Conservation (phyloP, 306 rosid genomes). For the Vigna unguiculata region DNA sequence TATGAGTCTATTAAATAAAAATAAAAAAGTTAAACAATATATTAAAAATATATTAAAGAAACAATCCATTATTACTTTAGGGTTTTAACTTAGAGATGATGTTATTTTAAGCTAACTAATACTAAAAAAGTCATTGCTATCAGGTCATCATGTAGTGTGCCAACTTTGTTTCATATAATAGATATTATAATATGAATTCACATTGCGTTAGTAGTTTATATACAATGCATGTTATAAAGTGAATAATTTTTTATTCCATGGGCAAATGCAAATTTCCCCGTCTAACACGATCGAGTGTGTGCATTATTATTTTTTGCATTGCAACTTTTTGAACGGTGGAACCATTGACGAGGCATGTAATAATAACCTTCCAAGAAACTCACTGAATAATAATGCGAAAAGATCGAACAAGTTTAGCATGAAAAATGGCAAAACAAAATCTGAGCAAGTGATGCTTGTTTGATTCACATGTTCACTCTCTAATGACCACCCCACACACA, state of each 20-base stretch:
- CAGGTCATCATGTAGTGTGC: not conserved
- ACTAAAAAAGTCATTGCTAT: not conserved
- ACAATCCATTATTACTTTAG: too few species aligned
- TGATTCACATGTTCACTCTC: conserved; percentile 33
- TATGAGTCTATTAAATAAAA: too few species aligned
- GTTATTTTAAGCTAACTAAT: too few species aligned
- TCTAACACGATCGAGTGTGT: not conserved
- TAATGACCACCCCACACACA: conserved; percentile 35
- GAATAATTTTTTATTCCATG: not conserved
- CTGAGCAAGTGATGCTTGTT: not conserved
- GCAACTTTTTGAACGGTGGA: not conserved
- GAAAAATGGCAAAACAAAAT: conserved; percentile 22
- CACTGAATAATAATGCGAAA: not conserved
- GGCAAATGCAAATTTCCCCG: not conserved
- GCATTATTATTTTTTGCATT: not conserved
- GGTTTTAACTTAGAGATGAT: too few species aligned
- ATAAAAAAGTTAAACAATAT: too few species aligned
- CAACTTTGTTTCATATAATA: not conserved
- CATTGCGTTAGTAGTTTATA: not conserved
- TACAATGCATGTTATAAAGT: conserved; percentile 26
- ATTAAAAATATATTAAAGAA: too few species aligned
- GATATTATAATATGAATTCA: not conserved
- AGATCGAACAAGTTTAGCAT: not conserved
- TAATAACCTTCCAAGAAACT: not conserved
- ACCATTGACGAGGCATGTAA: not conserved